phyloP scores from a whole-genome alignment of 2,329 filamentous ascomycete species.

The Colletotrichum brevisporum region DNA sequence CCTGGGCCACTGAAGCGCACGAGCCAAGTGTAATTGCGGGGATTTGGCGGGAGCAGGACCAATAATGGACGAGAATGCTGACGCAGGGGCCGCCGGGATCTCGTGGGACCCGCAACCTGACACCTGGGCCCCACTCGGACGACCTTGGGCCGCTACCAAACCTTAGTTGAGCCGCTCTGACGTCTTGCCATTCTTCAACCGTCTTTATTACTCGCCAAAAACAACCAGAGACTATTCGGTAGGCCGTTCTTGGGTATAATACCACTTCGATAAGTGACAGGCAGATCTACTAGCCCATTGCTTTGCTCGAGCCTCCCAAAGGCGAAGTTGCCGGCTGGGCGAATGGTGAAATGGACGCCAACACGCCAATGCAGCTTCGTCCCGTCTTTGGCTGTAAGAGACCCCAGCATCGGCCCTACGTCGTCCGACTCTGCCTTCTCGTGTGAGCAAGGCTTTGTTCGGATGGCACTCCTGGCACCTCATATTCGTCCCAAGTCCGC shows the following conservation, averaged over 20 bases:
- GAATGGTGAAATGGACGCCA: neutral
- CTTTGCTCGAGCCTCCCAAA: neutral
- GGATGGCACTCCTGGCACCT: slow-evolving; percentile 24
- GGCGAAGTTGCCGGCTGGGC: slow-evolving; percentile 29
- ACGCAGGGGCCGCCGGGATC: neutral
- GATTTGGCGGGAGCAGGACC: neutral
- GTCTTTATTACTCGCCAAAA: neutral
- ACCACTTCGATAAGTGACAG: too few relatives aligned
- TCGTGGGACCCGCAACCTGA: neutral
- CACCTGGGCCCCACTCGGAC: slow-evolving; percentile 6
- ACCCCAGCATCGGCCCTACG: neutral
- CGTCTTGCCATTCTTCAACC: slow-evolving; percentile 13
- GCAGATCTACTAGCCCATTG: too few relatives aligned
- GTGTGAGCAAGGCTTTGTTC: slow-evolving; percentile 2
- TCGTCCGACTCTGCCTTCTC: neutral
- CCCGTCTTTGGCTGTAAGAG: slow-evolving; percentile 15
- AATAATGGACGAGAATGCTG: neutral
- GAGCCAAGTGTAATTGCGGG: slow-evolving; percentile 7
- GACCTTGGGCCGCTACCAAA: slow-evolving; percentile 30
- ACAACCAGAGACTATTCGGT: too few relatives aligned
- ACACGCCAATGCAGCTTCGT: slow-evolving; percentile 8
- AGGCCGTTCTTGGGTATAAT: too few relatives aligned
- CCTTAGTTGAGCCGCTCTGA: slow-evolving; percentile 41
- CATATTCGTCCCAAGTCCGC: neutral
- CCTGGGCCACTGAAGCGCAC: slow-evolving; percentile 5